Conservation (phyloP, 495 filamentous ascomycete species). For the Parathielavia hyrcaniae region DNA sequence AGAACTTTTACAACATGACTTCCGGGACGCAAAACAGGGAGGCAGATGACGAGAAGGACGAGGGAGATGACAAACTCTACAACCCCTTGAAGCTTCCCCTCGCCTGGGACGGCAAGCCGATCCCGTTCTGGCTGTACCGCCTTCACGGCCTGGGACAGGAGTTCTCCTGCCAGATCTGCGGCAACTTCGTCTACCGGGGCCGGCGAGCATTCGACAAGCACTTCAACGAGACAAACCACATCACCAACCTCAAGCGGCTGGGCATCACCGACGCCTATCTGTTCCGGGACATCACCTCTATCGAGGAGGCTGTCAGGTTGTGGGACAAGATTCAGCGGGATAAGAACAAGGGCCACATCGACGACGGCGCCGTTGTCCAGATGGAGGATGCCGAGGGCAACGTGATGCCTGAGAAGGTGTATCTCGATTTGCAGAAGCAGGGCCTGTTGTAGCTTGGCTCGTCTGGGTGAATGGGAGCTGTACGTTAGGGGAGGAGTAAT, state of each 20-base stretch:
- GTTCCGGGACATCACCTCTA: constrained; percentile 89
- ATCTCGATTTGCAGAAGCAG: constrained; percentile 74
- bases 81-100: constrained; percentile 93
- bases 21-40: constrained; percentile 26
- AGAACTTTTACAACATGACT: constrained; percentile 68
- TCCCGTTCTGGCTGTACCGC: constrained; percentile 98
- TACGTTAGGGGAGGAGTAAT: neutral
- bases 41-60: constrained; percentile 45
- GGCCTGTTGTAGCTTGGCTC: constrained; percentile 61
- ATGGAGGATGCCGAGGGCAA: constrained; percentile 98
- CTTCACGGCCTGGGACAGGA: constrained; percentile 93
- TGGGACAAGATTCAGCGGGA: constrained; percentile 93
- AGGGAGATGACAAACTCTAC: constrained; percentile 81
- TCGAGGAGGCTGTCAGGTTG: constrained; percentile 76
- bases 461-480: neutral
- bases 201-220: constrained; percentile 96
- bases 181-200: constrained; percentile 96
- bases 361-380: constrained; percentile 79
- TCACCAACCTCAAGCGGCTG: constrained; percentile 86
- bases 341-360: constrained; percentile 67
- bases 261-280: constrained; percentile 89
- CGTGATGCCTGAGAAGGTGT: constrained; percentile 98
- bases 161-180: constrained; percentile 92
- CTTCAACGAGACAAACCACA: constrained; percentile 87
- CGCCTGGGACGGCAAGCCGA: constrained; percentile 97